These are phyloP conservation scores for Actinidia polygama DNA, from an alignment of 179 eudicot species.

Conservation along the genomic window DNA sequence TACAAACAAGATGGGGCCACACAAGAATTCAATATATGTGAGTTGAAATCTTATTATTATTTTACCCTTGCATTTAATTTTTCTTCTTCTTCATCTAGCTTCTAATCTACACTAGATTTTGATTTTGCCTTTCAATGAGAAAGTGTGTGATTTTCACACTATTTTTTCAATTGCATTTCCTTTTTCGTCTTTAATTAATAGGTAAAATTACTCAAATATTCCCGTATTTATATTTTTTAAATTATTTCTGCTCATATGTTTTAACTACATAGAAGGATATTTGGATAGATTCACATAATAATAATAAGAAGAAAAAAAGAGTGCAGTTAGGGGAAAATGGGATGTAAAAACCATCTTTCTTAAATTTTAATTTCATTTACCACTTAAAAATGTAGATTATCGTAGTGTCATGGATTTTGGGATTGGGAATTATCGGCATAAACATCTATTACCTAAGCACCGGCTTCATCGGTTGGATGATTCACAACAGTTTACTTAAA, in stretches of 20 bases:
- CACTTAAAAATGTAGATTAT: constrained; percentile 40
- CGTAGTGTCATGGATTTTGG: constrained; percentile 56
- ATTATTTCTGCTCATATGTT: too few relatives aligned
- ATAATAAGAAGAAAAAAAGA: too few relatives aligned
- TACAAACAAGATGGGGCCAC: constrained; percentile 1
- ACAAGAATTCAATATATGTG: constrained; percentile 11
- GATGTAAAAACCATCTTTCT: too few relatives aligned
- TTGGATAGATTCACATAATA: too few relatives aligned
- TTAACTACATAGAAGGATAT: too few relatives aligned
- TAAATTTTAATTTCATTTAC: background rate
- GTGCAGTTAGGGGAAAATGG: too few relatives aligned
- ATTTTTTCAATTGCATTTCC: background rate
- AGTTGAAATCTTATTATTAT: background rate
- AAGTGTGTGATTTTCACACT: background rate
- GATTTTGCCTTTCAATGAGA: too few relatives aligned
- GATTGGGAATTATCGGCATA: constrained; percentile 56
- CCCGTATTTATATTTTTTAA: too few relatives aligned
- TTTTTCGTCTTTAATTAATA: background rate
- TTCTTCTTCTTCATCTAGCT: background rate
- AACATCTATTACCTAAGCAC: constrained; percentile 61
- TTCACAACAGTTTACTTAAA: constrained; percentile 47
- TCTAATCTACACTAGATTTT: background rate
- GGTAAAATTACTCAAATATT: too few relatives aligned
- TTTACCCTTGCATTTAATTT: background rate
- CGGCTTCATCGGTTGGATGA: constrained; percentile 51